A percentile compares a stretch with the other conserved stretches of the same genome.
Conservation (phyloP, 2,329 filamentous ascomycete genomes). For the Talaromyces sp. region DNA sequence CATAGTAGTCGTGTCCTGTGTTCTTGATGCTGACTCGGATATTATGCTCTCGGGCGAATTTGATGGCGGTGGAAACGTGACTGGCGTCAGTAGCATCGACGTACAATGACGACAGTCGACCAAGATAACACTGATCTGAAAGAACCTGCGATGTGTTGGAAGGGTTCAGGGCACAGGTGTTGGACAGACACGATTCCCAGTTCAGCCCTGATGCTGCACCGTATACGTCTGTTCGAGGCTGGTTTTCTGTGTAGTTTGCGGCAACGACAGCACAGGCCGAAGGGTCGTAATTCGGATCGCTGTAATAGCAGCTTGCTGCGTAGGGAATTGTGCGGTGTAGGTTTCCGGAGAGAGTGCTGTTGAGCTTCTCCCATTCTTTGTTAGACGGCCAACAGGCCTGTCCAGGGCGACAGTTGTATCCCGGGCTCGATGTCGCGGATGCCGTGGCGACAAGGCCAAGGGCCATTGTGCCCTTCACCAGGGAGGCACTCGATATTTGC, state of each 20-base stretch:
- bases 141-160: background rate
- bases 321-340: constrained; percentile 28
- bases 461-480: background rate
- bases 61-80: background rate
- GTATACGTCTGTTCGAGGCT: background rate
- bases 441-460: background rate
- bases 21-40: constrained; percentile 7
- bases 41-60: constrained; percentile 6
- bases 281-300: background rate
- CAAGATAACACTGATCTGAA: background rate
- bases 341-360: constrained; percentile 31
- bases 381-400: constrained; percentile 34
- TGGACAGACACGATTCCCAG: constrained; percentile 1
- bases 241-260: background rate
- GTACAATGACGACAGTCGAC: background rate
- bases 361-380: constrained; percentile 32
- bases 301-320: constrained; percentile 26
- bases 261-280: background rate
- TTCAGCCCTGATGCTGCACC: background rate
- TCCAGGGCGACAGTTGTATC: constrained; percentile 17
- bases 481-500: background rate
- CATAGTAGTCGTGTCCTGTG: constrained; percentile 13
- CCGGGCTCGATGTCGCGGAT: background rate
- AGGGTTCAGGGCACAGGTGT: background rate
- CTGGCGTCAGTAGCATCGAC: background rate